A percentile compares a stretch with the other conserved stretches of the same genome.
phyloP scores from a whole-genome alignment of 176 grass and related monocot genomes.

The Rhynchospora pubera region DNA sequence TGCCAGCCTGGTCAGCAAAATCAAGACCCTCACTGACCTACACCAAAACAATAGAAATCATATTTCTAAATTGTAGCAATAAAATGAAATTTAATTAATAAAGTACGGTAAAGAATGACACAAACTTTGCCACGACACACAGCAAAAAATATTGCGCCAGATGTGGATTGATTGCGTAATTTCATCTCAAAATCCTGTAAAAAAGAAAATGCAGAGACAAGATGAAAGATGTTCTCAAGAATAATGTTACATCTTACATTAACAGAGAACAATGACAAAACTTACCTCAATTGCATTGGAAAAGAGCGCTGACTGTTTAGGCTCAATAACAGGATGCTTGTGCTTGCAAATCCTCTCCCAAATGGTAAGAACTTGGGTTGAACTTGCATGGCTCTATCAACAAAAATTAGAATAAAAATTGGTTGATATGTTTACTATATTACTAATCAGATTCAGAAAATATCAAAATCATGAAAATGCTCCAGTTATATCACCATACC shows the following conservation, averaged over 20 bases:
- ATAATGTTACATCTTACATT: conserved; percentile 21
- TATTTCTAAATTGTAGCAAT: conserved; percentile 26
- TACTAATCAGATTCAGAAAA: conserved; percentile 8
- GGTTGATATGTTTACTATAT: conserved; percentile 20
- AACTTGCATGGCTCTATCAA: conserved; percentile 65
- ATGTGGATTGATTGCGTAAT: conserved; percentile 59
- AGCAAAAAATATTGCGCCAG: conserved; percentile 93
- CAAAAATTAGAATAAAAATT: conserved; percentile 3
- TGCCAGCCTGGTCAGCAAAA: conserved; percentile 95
- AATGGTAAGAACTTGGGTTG: conserved; percentile 52
- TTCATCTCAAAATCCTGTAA: conserved; percentile 84
- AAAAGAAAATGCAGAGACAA: conserved; percentile 22
- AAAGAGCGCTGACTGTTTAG: conserved; percentile 87
- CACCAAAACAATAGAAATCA: conserved; percentile 15
- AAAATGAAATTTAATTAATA: conserved; percentile 28
- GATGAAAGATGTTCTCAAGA: conserved; percentile 22
- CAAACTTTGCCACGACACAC: conserved; percentile 94
- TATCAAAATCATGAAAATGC: conserved; percentile 24
- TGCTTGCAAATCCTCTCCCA: conserved; percentile 92
- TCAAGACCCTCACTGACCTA: conserved; percentile 99
- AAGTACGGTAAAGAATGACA: not conserved
- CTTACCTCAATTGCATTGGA: conserved; percentile 80
- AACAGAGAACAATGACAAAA: conserved; percentile 7
- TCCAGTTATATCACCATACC: conserved; percentile 33
- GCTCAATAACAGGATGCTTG: conserved; percentile 92